A percentile compares a stretch with the other conserved stretches of the same genome.
These are phyloP conservation scores for Stellera chamaejasme DNA, from an alignment of 345 rosid species.

Conservation along the genomic window DNA sequence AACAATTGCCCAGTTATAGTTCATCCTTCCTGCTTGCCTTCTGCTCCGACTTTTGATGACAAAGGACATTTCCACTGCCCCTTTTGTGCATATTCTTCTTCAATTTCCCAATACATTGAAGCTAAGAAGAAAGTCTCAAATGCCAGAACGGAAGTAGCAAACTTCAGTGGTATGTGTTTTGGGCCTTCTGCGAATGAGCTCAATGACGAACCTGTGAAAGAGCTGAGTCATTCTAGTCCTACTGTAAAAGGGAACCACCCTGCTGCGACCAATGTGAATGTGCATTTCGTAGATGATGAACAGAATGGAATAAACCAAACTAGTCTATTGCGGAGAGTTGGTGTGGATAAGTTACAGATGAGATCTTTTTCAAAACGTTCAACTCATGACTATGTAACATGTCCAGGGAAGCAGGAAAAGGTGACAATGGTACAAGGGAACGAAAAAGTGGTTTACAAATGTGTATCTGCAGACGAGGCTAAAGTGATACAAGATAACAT, in stretches of 20 bases:
- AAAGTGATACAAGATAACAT: slow-evolving; percentile 18
- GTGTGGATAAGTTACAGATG: neutral
- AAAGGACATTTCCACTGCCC: slow-evolving; percentile 40
- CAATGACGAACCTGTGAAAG: slow-evolving; percentile 11
- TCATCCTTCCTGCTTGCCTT: slow-evolving; percentile 45
- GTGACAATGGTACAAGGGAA: slow-evolving; percentile 11
- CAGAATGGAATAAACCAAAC: slow-evolving; percentile 9
- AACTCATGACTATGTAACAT: slow-evolving; percentile 1
- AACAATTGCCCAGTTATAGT: slow-evolving; percentile 36
- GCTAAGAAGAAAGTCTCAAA: slow-evolving; percentile 28
- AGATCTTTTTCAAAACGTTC: neutral
- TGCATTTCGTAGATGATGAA: slow-evolving; percentile 8
- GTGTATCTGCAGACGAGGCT: slow-evolving; percentile 5
- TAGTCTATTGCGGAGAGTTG: neutral
- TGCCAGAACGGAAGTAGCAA: slow-evolving; percentile 32
- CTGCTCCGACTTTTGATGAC: slow-evolving; percentile 24
- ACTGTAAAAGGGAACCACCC: slow-evolving; percentile 9
- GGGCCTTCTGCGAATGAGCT: slow-evolving; percentile 12
- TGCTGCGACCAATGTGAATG: slow-evolving; percentile 11
- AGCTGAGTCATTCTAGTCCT: slow-evolving; percentile 9
- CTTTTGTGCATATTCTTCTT: slow-evolving; percentile 41
- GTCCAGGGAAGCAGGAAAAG: slow-evolving; percentile 8
- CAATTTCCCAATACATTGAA: slow-evolving; percentile 35
- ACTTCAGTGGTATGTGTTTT: slow-evolving; percentile 18
- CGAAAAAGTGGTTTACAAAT: slow-evolving; percentile 9